These are phyloP conservation scores for Echinosophora koreensis DNA, from an alignment of 306 rosid genomes.

Conservation along the genomic window DNA sequence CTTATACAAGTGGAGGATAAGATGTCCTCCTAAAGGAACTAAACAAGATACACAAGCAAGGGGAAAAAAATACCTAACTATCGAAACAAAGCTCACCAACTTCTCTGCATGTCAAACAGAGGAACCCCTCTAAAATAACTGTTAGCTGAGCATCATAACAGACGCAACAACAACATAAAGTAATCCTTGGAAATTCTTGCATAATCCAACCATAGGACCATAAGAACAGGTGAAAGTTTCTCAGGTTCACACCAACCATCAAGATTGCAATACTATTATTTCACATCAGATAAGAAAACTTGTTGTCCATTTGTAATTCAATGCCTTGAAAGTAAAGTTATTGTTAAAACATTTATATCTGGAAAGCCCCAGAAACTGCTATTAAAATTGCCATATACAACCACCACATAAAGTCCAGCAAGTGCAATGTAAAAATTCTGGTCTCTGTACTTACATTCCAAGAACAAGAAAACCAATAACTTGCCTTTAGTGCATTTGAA, in stretches of 20 bases:
- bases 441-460: conserved; percentile 4
- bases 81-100: background rate
- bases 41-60: background rate
- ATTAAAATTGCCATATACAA: conserved; percentile 13
- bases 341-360: conserved; percentile 16
- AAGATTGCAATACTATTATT: conserved; percentile 10
- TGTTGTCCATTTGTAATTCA: conserved; percentile 19
- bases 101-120: background rate
- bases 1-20: background rate
- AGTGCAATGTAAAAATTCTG: background rate
- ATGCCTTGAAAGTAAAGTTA: background rate
- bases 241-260: conserved; percentile 1
- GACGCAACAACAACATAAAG: background rate
- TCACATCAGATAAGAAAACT: conserved; percentile 2
- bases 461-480: conserved; percentile 15
- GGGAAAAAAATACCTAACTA: background rate
- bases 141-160: conserved; percentile 13
- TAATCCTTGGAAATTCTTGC: background rate
- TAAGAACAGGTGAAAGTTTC: background rate
- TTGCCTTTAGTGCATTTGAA: conserved; percentile 27
- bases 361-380: conserved; percentile 6
- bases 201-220: background rate
- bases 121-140: conserved; percentile 13
- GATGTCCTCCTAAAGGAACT: background rate
- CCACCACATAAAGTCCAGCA: background rate